Base-by-base conservation (phyloP, 139 green algal genomes). In the Chlorella vulgaris region DNA sequence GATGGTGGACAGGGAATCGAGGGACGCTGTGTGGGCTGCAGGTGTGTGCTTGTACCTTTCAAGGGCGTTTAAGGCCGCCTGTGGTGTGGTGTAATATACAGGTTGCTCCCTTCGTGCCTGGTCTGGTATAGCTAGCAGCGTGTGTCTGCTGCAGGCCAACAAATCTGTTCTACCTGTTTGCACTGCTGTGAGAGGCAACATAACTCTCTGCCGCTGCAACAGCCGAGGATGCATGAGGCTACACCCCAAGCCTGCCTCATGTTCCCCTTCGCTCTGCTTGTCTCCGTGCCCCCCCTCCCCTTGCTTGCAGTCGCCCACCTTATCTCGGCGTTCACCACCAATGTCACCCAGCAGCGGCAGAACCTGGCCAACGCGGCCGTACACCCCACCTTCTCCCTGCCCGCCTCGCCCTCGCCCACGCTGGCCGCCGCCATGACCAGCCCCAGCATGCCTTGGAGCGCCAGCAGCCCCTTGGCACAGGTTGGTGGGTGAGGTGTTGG, bases 1-100 rank as follows among this genome's bases (percentile, higher is more conserved):
- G 29, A 42, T 86, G 51, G 70, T 87, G 4, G 88, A 91, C 60
- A 18, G 80, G 2, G 73, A 66, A 1, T 62, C 67, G 0, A 68
- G 88, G 21, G 83, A 91, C 24, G 83, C 88, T 13, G 47, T 80
- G 58, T 71, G 73, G 73, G 73, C 33, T 3, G 73, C 73, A 43
- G 69, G 69, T 62, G 69, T 18, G 69, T n/a, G 2, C 47, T 15
- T 15, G 47, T 10, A 10, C 47, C n/a, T n/a, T n/a, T n/a, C n/a
- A n/a, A n/a, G n/a, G n/a, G n/a, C n/a, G n/a, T n/a, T n/a, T n/a
- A n/a, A n/a, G n/a, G n/a, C n/a, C n/a, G n/a, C n/a, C n/a, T n/a
- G n/a, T n/a, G n/a, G n/a, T n/a, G n/a, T n/a, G n/a, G n/a, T n/a
- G n/a, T n/a, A n/a, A n/a, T n/a, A n/a, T n/a, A n/a, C n/a, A n/a